Conservation (phyloP, 2,329 filamentous ascomycete genomes). For the Ilyonectria destructans region DNA sequence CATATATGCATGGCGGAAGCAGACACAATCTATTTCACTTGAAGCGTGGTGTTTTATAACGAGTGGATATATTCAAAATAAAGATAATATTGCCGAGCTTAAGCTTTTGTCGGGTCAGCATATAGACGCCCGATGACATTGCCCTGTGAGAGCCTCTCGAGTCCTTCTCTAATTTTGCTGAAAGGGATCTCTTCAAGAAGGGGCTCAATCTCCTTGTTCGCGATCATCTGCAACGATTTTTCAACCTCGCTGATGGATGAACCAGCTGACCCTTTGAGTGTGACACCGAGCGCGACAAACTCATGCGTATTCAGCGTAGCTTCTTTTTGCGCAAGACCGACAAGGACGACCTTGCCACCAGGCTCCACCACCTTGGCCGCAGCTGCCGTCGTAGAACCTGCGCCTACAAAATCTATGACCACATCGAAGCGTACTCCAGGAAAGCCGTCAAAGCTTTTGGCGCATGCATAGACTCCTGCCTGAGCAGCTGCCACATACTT, state of each 20-base stretch:
- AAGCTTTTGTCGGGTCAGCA: constrained; percentile 5
- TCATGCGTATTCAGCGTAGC: not conserved
- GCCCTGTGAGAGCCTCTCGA: constrained; percentile 2
- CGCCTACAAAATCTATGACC: constrained; percentile 4
- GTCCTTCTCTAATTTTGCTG: constrained; percentile 1
- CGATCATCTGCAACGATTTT: constrained; percentile 1
- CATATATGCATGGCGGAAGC: constrained; percentile 1
- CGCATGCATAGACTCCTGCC: constrained; percentile 5
- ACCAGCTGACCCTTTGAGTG: constrained; percentile 4
- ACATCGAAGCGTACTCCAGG: constrained; percentile 3
- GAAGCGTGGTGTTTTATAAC: not conserved
- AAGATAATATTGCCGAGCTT: constrained; percentile 3
- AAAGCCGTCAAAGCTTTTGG: constrained; percentile 7
- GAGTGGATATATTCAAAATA: not conserved
- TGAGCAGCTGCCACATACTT: constrained; percentile 3
- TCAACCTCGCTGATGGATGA: constrained; percentile 3
- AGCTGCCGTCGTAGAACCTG: constrained; percentile 3
- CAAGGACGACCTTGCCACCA: constrained; percentile 3
- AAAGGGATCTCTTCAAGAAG: constrained; percentile 1
- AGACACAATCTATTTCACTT: constrained; percentile 4
- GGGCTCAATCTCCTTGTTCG: constrained; percentile 2
- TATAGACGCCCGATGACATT: constrained; percentile 2
- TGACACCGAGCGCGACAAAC: constrained; percentile 2
- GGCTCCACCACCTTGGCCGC: not conserved
- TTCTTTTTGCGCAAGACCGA: not conserved